phyloP scores from a whole-genome alignment of 1,139 yeast species.

The Blastobotrys indianensis region DNA sequence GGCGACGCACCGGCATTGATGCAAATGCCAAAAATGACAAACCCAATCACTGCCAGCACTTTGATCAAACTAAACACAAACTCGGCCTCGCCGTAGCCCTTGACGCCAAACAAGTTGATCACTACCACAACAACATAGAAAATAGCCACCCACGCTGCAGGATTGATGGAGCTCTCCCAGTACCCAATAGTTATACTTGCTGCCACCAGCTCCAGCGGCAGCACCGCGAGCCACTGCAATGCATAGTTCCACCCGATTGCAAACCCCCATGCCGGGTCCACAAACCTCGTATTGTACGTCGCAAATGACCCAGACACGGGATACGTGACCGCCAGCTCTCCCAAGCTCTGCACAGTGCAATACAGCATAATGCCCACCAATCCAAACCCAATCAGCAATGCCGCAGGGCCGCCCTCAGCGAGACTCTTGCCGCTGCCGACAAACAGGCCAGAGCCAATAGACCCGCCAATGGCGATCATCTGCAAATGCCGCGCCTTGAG shows the following conservation, averaged over 20 bases:
- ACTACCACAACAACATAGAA: constrained; percentile 51
- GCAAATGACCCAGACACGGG: constrained; percentile 79
- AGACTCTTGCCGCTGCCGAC: constrained; percentile 72
- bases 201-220: constrained; percentile 72
- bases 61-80: constrained; percentile 52
- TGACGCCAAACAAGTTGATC: constrained; percentile 64
- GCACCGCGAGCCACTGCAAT: constrained; percentile 66
- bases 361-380: constrained; percentile 67
- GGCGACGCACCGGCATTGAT: constrained; percentile 69
- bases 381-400: constrained; percentile 64
- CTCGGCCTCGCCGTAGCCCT: constrained; percentile 71
- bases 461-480: constrained; percentile 79
- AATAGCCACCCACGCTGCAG: constrained; percentile 64
- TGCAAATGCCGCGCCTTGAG: constrained; percentile 48
- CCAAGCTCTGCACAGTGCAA: constrained; percentile 75
- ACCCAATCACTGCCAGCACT: constrained; percentile 54
- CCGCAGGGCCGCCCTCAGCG: constrained; percentile 74
- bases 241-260: constrained; percentile 82
- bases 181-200: constrained; percentile 64
- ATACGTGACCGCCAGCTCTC: constrained; percentile 74
- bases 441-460: constrained; percentile 73
- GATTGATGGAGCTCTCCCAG: constrained; percentile 53
- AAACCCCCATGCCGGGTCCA: constrained; percentile 76
- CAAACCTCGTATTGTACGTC: constrained; percentile 59
- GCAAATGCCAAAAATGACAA: constrained; percentile 58